These are phyloP conservation scores for Hyaloscypha hepaticicola DNA, from an alignment of 495 filamentous ascomycete species.

Conservation along the genomic window DNA sequence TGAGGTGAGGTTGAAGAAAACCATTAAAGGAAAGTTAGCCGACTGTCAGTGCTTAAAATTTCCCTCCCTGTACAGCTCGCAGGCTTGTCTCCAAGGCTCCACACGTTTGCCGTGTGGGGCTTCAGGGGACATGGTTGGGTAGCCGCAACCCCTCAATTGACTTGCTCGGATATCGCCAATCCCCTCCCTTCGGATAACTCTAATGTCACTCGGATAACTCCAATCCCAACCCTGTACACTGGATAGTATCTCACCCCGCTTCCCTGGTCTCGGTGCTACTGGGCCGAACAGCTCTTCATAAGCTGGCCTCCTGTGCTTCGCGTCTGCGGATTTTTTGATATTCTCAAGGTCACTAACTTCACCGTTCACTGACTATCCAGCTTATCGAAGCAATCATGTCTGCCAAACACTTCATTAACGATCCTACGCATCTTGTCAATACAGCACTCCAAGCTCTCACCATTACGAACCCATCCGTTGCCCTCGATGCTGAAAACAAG, in stretches of 20 bases:
- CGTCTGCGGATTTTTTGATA: not conserved
- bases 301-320: not conserved
- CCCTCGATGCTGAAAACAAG: conserved; percentile 79
- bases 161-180: not conserved
- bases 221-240: not conserved
- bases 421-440: conserved; percentile 77
- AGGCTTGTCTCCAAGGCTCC: not conserved
- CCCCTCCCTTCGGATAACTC: not conserved
- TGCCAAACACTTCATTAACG: conserved; percentile 90
- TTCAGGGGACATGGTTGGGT: not conserved
- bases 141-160: not conserved
- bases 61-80: not conserved
- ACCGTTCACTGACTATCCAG: not conserved
- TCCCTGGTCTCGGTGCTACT: not conserved
- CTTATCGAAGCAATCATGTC: conserved; percentile 40
- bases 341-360: not conserved
- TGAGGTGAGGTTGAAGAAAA: conserved; percentile 10
- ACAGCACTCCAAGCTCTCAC: conserved; percentile 75
- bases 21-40: conserved; percentile 18
- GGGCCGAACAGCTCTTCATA: conserved; percentile 3
- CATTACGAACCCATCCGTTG: conserved; percentile 80
- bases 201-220: not conserved
- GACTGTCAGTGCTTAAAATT: not conserved
- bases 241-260: not conserved
- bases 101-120: conserved; percentile 12